Percentiles rank a stretch among this genome's conserved stretches.
Conservation (phyloP, 768 basidiomycete species). For the Lactifluus pinguis region DNA sequence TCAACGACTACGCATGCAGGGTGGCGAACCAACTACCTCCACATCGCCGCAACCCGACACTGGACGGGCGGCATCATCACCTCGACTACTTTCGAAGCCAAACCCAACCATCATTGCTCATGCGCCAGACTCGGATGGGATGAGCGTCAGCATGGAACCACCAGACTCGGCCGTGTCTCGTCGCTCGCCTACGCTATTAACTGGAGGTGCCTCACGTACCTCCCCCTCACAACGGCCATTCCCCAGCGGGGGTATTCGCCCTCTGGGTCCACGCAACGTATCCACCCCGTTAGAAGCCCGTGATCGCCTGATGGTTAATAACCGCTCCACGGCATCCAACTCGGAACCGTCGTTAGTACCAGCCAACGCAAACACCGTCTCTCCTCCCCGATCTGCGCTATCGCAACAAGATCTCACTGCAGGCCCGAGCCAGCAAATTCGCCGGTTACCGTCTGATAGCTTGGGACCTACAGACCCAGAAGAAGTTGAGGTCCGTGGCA, state of each 20-base stretch:
- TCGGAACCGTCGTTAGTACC: constrained; percentile 78
- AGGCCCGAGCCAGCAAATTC: constrained; percentile 38
- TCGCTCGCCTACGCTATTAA: not conserved
- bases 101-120: constrained; percentile 14
- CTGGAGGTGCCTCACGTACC: constrained; percentile 17
- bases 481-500: constrained; percentile 56
- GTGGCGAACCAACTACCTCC: constrained; percentile 14
- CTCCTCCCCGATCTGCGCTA: constrained; percentile 23
- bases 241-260: constrained; percentile 19
- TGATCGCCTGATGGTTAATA: constrained; percentile 49
- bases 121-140: constrained; percentile 11
- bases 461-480: constrained; percentile 35
- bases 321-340: constrained; percentile 63
- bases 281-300: constrained; percentile 29
- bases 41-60: not conserved
- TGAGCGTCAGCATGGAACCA: not conserved
- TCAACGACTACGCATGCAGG: constrained; percentile 21
- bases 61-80: constrained; percentile 1
- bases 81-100: constrained; percentile 1
- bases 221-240: constrained; percentile 8
- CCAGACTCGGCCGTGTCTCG: not conserved
- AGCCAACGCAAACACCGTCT: constrained; percentile 35
- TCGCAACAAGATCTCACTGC: constrained; percentile 52
- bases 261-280: constrained; percentile 20
- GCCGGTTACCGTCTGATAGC: constrained; percentile 32